Percentiles rank a stretch among this genome's conserved stretches.
Evolutionary conservation across 2,329 filamentous ascomycete genomes (phyloP).

Genomic region (Botrytis tulipae): DNA sequence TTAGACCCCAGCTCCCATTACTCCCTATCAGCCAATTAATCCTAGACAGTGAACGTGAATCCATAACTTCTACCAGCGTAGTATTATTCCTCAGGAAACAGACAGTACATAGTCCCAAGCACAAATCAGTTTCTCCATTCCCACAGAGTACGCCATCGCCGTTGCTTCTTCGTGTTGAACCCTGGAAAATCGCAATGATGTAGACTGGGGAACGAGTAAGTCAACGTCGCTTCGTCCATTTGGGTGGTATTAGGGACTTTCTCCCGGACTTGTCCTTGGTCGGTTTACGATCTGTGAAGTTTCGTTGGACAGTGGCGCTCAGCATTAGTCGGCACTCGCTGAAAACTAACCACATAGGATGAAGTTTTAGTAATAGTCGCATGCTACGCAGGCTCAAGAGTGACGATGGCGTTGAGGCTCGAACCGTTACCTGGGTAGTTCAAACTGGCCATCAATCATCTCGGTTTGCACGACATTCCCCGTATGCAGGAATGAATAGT

Average conservation of each 20-base stretch:
- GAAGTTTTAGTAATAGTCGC: background rate
- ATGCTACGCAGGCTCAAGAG: background rate
- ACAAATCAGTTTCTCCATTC: conserved; percentile 2
- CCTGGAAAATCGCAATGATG: background rate
- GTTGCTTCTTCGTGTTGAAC: background rate
- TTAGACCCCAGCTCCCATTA: background rate
- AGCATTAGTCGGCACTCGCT: background rate
- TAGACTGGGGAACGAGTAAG: conserved; percentile 6
- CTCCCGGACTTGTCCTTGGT: background rate
- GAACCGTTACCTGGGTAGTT: background rate
- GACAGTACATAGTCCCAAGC: background rate
- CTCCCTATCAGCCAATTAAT: background rate
- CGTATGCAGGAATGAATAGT: background rate
- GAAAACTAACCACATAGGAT: background rate
- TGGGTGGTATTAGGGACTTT: no score
- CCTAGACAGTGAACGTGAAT: background rate
- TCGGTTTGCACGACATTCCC: background rate
- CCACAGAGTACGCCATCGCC: background rate
- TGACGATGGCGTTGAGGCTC: background rate
- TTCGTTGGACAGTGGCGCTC: background rate
- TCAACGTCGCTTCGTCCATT: background rate
- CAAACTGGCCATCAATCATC: background rate
- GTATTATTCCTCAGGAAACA: background rate
- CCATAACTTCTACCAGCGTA: background rate
- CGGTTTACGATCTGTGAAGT: background rate